Percentiles rank a stretch among this genome's conserved stretches.
phyloP scores from a whole-genome alignment of 768 basidiomycete genomes.

The Xerocomus potaroensis region DNA sequence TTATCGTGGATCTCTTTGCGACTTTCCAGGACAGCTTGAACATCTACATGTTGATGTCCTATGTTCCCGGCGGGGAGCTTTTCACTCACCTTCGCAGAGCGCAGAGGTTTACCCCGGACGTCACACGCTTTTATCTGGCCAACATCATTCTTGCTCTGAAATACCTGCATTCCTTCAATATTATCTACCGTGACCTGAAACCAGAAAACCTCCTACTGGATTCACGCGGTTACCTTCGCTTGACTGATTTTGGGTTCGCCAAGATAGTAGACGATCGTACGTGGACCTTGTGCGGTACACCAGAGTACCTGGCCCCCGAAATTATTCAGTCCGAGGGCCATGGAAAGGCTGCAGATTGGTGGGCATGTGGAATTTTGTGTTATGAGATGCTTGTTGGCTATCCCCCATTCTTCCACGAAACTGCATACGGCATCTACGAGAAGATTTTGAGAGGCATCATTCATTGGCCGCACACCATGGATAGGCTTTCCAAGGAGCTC shows the following conservation, averaged over 20 bases:
- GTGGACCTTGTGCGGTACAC: constrained; percentile 95
- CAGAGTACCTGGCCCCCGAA: constrained; percentile 96
- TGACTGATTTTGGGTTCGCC: constrained; percentile 98
- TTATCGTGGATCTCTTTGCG: constrained; percentile 93
- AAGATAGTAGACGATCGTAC: constrained; percentile 97
- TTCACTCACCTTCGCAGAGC: constrained; percentile 96
- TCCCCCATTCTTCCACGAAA: constrained; percentile 97
- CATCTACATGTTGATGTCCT: constrained; percentile 97
- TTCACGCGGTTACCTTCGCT: constrained; percentile 85
- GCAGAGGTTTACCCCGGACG: constrained; percentile 92
- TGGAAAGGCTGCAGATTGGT: constrained; percentile 98
- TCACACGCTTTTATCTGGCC: constrained; percentile 96
- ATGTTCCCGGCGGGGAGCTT: constrained; percentile 94
- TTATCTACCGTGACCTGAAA: constrained; percentile 98
- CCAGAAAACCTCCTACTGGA: constrained; percentile 98
- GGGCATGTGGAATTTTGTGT: constrained; percentile 95
- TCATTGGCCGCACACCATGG: constrained; percentile 88
- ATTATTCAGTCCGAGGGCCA: constrained; percentile 98
- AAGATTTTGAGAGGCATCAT: constrained; percentile 88
- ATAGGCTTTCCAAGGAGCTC: constrained; percentile 83
- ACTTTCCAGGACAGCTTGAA: constrained; percentile 95
- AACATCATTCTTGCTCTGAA: constrained; percentile 93
- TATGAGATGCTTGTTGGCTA: constrained; percentile 99
- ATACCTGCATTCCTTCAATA: constrained; percentile 93
- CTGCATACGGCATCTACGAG: constrained; percentile 98